These are phyloP conservation scores for Xylaria grammica DNA, from an alignment of 495 filamentous ascomycete species.

Conservation along the genomic window DNA sequence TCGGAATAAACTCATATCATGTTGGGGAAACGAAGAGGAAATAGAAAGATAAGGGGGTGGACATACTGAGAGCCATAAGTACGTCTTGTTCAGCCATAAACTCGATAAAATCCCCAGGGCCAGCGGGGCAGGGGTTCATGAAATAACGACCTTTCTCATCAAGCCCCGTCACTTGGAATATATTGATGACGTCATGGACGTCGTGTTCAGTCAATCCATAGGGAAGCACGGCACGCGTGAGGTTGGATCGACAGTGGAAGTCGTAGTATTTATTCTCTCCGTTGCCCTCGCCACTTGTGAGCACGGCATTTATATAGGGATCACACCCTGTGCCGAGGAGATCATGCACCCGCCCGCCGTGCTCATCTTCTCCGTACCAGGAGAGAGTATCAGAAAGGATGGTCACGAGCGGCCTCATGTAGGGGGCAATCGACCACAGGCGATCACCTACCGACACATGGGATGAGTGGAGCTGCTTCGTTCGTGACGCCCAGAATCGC, in stretches of 20 bases:
- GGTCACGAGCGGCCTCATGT: conserved; percentile 73
- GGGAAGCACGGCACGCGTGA: conserved; percentile 71
- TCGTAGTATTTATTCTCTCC: conserved; percentile 54
- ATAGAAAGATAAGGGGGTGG: conserved; percentile 53
- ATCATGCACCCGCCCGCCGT: conserved; percentile 69
- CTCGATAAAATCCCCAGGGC: conserved; percentile 69
- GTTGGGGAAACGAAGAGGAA: conserved; percentile 18
- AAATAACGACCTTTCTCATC: conserved; percentile 75
- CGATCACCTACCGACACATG: conserved; percentile 73
- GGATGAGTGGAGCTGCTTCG: conserved; percentile 74
- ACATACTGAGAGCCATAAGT: conserved; percentile 69
- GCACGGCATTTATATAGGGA: conserved; percentile 73
- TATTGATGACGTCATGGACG: conserved; percentile 81
- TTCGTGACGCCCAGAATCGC: conserved; percentile 79
- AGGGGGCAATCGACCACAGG: conserved; percentile 78
- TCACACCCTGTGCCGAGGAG: conserved; percentile 79
- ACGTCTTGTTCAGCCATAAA: conserved; percentile 80
- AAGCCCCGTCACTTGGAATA: conserved; percentile 81
- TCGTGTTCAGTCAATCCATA: conserved; percentile 72
- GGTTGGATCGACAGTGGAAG: conserved; percentile 82
- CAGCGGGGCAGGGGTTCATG: conserved; percentile 74
- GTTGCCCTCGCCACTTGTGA: conserved; percentile 53
- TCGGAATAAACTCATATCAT: not conserved
- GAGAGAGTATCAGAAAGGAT: conserved; percentile 72
- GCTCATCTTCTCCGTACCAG: conserved; percentile 56